Base-by-base conservation (phyloP, 768 basidiomycete species). In the Lyophyllum semitale region DNA sequence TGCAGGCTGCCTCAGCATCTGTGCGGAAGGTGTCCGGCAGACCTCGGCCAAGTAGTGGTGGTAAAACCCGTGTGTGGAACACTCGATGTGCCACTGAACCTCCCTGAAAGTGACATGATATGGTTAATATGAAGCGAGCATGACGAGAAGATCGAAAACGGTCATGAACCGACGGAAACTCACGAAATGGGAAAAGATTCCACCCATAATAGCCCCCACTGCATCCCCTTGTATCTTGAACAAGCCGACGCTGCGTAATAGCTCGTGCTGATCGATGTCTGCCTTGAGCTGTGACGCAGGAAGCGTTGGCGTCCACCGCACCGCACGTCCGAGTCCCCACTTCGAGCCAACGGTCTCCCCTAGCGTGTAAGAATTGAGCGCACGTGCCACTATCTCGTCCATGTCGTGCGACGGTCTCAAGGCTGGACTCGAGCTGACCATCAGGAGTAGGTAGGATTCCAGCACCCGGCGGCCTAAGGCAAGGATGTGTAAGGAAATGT, bases 141-240 rank as follows among this genome's bases (percentile, higher is more conserved):
- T 30, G 20, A 41, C 37, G 27, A 13, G 37, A 23, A 27, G 8
- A 11, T 38, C 27, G 15, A 23, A 29, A 44, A 8, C 33, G 37
- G 46, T 35, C 40, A n/a, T n/a, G 60, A 49, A 30, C 49, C 35
- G 40, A n/a, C 15, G 60, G 51, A 30, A 48, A 77, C 90, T 55
- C 63, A 93, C 91, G 68, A 86, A 90, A 74, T 94, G 89, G 63
- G 87, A 84, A 63, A 84, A 91, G 12, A 92, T 79, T 6, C 85
- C 89, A 22, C 91, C 91, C 27, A 92, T 69, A 15, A 91, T 76
- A 2, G 88, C 91, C 60, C 88, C 84, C 4, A 92, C 88, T 0
- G 85, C 79, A 54, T 89, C 85, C 1, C 91, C 91, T 63, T 87
- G 82, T 18, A 92, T 84, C 62, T 92, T 93, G 62, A 87, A 87